Conservation (phyloP, 2,329 filamentous ascomycete genomes). For the Neospermospora avenae region DNA sequence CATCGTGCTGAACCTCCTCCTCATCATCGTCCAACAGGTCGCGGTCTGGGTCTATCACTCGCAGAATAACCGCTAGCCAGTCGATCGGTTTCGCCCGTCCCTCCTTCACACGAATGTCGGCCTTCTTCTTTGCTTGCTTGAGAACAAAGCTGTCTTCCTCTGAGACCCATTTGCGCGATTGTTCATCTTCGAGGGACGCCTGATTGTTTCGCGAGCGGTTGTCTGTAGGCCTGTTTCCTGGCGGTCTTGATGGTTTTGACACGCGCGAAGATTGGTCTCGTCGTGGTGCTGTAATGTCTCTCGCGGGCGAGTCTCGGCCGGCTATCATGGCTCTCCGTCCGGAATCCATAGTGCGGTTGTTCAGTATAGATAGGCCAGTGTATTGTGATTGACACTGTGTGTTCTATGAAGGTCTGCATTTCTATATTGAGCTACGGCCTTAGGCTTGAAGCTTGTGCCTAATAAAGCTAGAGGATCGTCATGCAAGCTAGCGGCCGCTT, state of each 20-base stretch:
- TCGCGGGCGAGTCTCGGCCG: conserved; percentile 38
- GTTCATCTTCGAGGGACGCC: conserved; percentile 57
- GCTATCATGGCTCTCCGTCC: conserved; percentile 32
- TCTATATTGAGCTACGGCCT: background rate
- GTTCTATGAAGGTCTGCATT: background rate
- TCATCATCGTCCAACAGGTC: conserved; percentile 82
- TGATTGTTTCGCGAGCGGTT: conserved; percentile 30
- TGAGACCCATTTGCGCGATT: conserved; percentile 79
- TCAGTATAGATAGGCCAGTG: background rate
- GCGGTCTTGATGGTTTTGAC: conserved; percentile 44
- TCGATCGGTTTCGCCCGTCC: conserved; percentile 90
- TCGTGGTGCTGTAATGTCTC: conserved; percentile 54
- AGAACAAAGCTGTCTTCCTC: conserved; percentile 95
- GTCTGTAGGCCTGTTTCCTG: conserved; percentile 30
- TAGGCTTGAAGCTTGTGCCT: background rate
- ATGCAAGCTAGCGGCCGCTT: background rate
- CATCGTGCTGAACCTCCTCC: conserved; percentile 66
- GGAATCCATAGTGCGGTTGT: conserved; percentile 29
- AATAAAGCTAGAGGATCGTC: background rate
- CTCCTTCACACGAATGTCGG: conserved; percentile 88
- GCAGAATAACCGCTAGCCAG: conserved; percentile 85
- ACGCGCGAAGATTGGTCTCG: conserved; percentile 54
- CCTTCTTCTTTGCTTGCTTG: conserved; percentile 97
- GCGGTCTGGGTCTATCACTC: conserved; percentile 80
- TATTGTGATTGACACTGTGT: background rate